A percentile compares a stretch with the other conserved stretches of the same genome.
These are phyloP conservation scores for Aspergillus ellipticus DNA, from an alignment of 495 filamentous ascomycete genomes.

Conservation along the genomic window DNA sequence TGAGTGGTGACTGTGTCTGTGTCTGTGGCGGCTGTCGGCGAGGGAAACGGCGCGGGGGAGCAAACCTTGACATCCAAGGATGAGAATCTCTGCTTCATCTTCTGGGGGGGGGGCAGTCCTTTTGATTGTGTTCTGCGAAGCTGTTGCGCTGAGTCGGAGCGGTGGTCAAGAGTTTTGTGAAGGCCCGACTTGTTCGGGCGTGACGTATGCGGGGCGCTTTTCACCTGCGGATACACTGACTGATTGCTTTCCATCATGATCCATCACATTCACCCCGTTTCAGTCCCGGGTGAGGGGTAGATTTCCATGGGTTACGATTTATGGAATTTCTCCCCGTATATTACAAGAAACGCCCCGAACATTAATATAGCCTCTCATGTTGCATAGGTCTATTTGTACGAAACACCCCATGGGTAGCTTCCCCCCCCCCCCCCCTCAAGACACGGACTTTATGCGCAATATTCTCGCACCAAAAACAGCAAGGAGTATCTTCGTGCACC, in stretches of 20 bases:
- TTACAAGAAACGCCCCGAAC: not conserved
- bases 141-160: slow-evolving; percentile 6
- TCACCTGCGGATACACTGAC: not conserved
- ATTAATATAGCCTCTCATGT: not conserved
- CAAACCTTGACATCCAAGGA: slow-evolving; percentile 82
- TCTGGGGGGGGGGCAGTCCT: slow-evolving; percentile 19
- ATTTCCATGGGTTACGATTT: no score
- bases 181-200: slow-evolving; percentile 26
- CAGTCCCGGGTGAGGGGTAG: no score
- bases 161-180: slow-evolving; percentile 28
- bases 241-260: slow-evolving; percentile 11
- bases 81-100: slow-evolving; percentile 97
- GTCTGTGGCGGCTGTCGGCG: not conserved
- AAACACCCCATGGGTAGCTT: not conserved
- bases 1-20: slow-evolving; percentile 13
- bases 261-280: not conserved
- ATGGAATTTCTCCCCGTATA: no score
- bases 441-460: not conserved
- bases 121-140: not conserved
- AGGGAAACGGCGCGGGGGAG: not conserved
- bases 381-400: not conserved
- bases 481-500: slow-evolving; percentile 27
- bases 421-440: no score
- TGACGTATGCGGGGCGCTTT: slow-evolving; percentile 50
- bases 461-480: slow-evolving; percentile 7